Conservation (phyloP, 345 rosid genomes). For the Syzygium aromaticum region DNA sequence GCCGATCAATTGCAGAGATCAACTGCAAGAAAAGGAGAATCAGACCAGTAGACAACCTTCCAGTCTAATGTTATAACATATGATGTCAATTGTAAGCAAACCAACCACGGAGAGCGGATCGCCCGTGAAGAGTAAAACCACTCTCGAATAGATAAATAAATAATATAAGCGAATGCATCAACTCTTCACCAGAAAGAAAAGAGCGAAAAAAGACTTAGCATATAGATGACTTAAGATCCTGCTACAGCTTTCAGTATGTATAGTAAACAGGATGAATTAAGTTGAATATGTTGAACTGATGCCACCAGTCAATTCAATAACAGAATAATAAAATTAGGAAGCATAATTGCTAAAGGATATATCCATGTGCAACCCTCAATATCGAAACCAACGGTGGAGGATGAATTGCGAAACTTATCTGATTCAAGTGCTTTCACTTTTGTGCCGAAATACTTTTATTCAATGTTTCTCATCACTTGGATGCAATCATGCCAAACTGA, state of each 20-base stretch:
- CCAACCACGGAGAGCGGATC: not conserved
- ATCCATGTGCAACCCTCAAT: not conserved
- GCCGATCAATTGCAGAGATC: conserved; percentile 77
- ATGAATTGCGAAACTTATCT: not conserved
- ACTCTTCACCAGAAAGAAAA: not conserved
- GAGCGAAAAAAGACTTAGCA: not conserved
- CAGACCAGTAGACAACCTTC: not conserved
- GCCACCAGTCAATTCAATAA: not conserved
- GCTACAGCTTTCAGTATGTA: not conserved
- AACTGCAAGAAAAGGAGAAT: conserved; percentile 39
- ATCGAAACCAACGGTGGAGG: not conserved
- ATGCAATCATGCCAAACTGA: not conserved
- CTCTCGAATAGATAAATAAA: not conserved
- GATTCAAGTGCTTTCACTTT: not conserved
- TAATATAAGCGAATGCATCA: not conserved
- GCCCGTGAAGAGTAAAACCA: not conserved
- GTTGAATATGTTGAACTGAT: not conserved
- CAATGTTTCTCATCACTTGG: not conserved
- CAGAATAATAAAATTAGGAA: not conserved
- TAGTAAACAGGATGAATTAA: not conserved
- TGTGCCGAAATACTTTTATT: not conserved
- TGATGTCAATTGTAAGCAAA: not conserved
- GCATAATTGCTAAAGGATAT: not conserved
- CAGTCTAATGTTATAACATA: not conserved
- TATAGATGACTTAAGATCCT: not conserved